phyloP scores from a whole-genome alignment of 768 basidiomycete genomes.

The Tricholoma matsutake region DNA sequence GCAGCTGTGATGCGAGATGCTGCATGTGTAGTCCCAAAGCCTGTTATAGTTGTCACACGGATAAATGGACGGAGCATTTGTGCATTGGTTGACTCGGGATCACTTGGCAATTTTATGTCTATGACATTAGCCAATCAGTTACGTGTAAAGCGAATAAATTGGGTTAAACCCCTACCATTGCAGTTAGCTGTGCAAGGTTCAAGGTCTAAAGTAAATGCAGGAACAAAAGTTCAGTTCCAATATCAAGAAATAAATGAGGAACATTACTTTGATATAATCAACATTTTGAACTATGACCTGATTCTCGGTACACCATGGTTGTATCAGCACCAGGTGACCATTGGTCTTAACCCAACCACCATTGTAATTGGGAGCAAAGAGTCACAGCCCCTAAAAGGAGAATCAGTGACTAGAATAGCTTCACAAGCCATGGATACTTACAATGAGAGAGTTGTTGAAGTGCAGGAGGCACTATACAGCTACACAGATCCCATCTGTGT shows the following conservation, averaged over 20 bases:
- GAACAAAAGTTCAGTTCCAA: neutral
- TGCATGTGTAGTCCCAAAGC: neutral
- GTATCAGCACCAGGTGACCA: too few relatives aligned
- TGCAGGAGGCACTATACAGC: too few relatives aligned
- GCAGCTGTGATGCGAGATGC: neutral
- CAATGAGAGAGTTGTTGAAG: too few relatives aligned
- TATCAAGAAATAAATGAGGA: constrained; percentile 1
- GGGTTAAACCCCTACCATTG: neutral
- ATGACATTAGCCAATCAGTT: neutral
- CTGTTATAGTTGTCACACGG: neutral
- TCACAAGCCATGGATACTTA: too few relatives aligned
- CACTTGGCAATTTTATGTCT: neutral
- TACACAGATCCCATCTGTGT: too few relatives aligned
- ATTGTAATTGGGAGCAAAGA: too few relatives aligned
- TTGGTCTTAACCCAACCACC: too few relatives aligned
- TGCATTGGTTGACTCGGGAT: constrained; percentile 1
- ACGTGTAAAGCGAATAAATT: neutral
- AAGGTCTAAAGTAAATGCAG: constrained; percentile 4
- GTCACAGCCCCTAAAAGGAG: too few relatives aligned
- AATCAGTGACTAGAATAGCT: too few relatives aligned
- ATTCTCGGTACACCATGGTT: too few relatives aligned
- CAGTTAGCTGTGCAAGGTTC: constrained; percentile 8
- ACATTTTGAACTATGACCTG: constrained; percentile 25
- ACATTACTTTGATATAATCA: constrained; percentile 34
- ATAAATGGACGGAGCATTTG: neutral